Percentiles rank a stretch among this genome's conserved stretches.
Evolutionary conservation across 345 rosid species (phyloP).

Genomic region (Heritiera fomes): DNA sequence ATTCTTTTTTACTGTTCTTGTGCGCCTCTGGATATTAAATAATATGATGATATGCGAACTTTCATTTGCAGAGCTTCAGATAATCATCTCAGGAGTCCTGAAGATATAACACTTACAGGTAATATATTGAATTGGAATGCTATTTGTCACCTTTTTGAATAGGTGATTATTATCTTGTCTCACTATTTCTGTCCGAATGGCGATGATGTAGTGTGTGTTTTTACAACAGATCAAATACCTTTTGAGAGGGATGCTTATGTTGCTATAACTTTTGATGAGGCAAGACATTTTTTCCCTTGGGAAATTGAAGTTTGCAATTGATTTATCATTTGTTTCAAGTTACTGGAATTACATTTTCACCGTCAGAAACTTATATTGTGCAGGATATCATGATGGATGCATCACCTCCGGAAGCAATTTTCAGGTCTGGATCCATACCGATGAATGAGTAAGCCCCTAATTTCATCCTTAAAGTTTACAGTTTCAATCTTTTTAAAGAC

Average conservation of each 20-base stretch:
- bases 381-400: conserved; percentile 45
- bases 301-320: neutral
- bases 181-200: neutral
- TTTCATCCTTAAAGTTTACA: conserved; percentile 13
- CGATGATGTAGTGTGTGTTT: neutral
- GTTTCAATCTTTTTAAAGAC: neutral
- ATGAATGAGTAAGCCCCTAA: conserved; percentile 45
- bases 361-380: conserved; percentile 17
- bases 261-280: conserved; percentile 73
- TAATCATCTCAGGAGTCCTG: conserved; percentile 50
- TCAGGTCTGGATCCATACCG: conserved; percentile 28
- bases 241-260: conserved; percentile 59
- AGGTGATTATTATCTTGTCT: neutral
- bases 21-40: neutral
- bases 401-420: conserved; percentile 22
- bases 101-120: conserved; percentile 82
- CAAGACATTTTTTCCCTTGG: conserved; percentile 18
- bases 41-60: neutral
- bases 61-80: conserved; percentile 44
- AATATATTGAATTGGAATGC: neutral
- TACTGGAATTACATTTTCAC: conserved; percentile 12
- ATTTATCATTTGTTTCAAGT: neutral
- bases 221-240: conserved; percentile 65
- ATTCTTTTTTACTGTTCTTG: neutral
- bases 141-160: neutral